Base-by-base conservation (phyloP, 192 early-diverging fungal genomes). In the Podila horticola region DNA sequence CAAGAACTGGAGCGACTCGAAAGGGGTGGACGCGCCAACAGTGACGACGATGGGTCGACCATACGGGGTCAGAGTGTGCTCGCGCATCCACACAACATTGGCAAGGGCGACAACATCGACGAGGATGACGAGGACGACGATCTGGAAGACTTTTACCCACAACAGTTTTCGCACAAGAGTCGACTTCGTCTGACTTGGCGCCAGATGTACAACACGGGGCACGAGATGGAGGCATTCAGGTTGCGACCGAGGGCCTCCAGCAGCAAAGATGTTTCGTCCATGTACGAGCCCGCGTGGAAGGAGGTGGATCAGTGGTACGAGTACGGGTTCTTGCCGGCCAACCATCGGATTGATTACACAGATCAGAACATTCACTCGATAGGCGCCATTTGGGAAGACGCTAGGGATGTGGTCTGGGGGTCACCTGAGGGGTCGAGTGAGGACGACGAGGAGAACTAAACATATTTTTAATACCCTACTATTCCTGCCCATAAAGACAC, bases 201-300 rank as follows among this genome's bases (percentile, higher is more conserved):
- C 24, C 73, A 74, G 60, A 74, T 74, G 58, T 74, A 74, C 51
- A 63, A 68, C 66, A 74, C 73, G 8, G 73, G 73, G 9, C 55
- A 28, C 7, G 29, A 67, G 30, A 24, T 72, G 3, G 33, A 48
- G 11, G 0, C 64, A n/a, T 72, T 72, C 69, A 66, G 66, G 30
- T 20, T 36, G 15, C 62, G 22, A 8, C 50, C 6, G 41, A 22
- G 12, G 45, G 49, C 17, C 22, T 19, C 24, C 7, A 26, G 52
- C 4, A 7, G 52, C 52, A n/a, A 55, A 22, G 52, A 55, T 55
- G 6, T 5, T 5, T 26, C 22, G 5, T 45, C 13, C 41, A 26
- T 13, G 28, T 75, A 62, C 26, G 38, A 57, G 52, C 67, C 74
- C 0, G 22, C 10, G 0, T 75, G 67, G 62, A 50, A 26, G 10